Percentiles rank a stretch among this genome's conserved stretches.
phyloP scores from a whole-genome alignment of 192 early-diverging fungal genomes.

The Podila clonocystis region DNA sequence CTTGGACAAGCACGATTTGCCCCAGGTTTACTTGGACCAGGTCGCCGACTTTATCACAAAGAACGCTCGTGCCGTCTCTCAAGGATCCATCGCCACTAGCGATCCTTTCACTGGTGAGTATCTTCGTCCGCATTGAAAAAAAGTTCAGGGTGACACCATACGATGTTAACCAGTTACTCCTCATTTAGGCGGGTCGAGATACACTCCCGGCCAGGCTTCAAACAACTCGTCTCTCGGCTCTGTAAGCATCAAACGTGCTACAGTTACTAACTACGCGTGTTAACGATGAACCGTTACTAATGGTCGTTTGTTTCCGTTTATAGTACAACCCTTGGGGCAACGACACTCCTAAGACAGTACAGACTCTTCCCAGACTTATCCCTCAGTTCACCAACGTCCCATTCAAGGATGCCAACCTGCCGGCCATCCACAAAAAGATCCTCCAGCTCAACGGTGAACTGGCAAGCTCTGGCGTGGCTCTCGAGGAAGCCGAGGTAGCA shows the following conservation, averaged over 20 bases:
- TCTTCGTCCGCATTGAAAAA: neutral
- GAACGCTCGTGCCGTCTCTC: conserved; percentile 75
- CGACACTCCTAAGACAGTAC: conserved; percentile 20
- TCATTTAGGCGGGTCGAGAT: conserved; percentile 66
- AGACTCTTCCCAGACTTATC: conserved; percentile 20
- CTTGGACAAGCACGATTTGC: conserved; percentile 80
- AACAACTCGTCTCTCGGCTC: conserved; percentile 11
- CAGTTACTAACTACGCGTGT: neutral
- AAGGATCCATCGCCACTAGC: conserved; percentile 57
- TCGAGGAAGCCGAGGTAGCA: conserved; percentile 22
- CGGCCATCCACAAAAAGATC: conserved; percentile 81
- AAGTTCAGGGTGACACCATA: no score
- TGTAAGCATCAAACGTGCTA: neutral
- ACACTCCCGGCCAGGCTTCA: conserved; percentile 59
- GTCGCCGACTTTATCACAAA: conserved; percentile 94
- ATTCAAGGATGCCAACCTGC: conserved; percentile 76
- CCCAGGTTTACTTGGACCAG: conserved; percentile 89
- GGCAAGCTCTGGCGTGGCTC: conserved; percentile 10
- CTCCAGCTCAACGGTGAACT: conserved; percentile 72
- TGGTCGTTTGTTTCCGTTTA: neutral
- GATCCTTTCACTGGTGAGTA: conserved; percentile 65
- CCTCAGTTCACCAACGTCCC: conserved; percentile 62
- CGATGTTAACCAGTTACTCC: neutral
- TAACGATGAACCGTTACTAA: conserved; percentile 6
- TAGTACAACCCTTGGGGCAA: conserved; percentile 47